Evolutionary conservation across 2,329 filamentous ascomycete genomes (phyloP).

Genomic region (Apiospora malaysiana): DNA sequence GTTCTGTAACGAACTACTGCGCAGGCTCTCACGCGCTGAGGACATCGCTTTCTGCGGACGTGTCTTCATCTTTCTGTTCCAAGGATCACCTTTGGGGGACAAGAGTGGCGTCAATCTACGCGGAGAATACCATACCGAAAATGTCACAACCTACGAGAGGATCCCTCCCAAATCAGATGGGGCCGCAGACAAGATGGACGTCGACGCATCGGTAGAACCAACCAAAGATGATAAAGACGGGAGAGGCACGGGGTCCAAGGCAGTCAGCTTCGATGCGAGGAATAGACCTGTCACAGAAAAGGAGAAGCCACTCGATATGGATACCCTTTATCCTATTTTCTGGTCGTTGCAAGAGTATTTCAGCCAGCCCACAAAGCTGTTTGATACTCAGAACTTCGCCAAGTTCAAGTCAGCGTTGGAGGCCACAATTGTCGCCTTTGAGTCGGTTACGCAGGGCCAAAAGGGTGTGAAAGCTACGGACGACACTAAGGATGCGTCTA

Average conservation of each 20-base stretch:
- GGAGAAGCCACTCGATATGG: slow-evolving; percentile 66
- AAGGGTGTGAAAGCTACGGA: slow-evolving; percentile 60
- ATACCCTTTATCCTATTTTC: slow-evolving; percentile 86
- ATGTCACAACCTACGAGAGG: slow-evolving; percentile 84
- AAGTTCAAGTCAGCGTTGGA: slow-evolving; percentile 82
- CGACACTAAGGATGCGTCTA: slow-evolving; percentile 64
- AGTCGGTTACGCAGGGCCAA: slow-evolving; percentile 56
- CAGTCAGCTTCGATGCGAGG: slow-evolving; percentile 51
- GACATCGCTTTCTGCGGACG: slow-evolving; percentile 97
- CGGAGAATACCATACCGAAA: slow-evolving; percentile 95
- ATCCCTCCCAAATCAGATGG: slow-evolving; percentile 44
- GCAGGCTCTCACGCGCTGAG: slow-evolving; percentile 90
- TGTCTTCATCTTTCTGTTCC: slow-evolving; percentile 96
- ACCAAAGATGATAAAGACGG: slow-evolving; percentile 40
- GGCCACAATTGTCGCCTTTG: slow-evolving; percentile 64
- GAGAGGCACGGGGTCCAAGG: slow-evolving; percentile 47
- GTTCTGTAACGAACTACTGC: slow-evolving; percentile 93
- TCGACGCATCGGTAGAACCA: slow-evolving; percentile 58
- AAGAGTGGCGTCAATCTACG: slow-evolving; percentile 96
- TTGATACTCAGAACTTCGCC: slow-evolving; percentile 72
- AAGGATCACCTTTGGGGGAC: slow-evolving; percentile 95
- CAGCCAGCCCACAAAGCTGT: slow-evolving; percentile 85
- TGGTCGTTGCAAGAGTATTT: slow-evolving; percentile 94
- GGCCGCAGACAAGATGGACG: slow-evolving; percentile 65
- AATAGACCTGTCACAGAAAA: slow-evolving; percentile 51